These are phyloP conservation scores for Hypomyces perniciosus DNA, from an alignment of 2,329 filamentous ascomycete species.

Conservation along the genomic window DNA sequence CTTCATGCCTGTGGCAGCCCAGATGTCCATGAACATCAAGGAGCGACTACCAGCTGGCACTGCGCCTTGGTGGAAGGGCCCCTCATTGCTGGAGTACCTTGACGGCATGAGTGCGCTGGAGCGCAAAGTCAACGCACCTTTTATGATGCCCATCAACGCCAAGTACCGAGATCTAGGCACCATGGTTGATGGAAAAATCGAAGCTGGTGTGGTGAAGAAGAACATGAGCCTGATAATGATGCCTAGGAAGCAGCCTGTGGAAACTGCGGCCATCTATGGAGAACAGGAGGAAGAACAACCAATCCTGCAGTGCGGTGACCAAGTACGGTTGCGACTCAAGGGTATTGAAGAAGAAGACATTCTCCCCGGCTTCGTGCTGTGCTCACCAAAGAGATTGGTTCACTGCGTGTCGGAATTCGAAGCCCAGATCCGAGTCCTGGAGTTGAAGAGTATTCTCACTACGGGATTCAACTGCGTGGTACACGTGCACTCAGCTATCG, in stretches of 20 bases:
- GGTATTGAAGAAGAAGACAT: constrained; percentile 98
- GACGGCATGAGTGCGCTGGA: constrained; percentile 89
- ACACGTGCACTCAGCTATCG: constrained; percentile 94
- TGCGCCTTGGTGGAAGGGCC: constrained; percentile 79
- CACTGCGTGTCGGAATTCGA: constrained; percentile 88
- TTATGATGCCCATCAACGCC: constrained; percentile 97
- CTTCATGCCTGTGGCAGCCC: constrained; percentile 95
- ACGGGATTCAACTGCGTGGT: constrained; percentile 97
- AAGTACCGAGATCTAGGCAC: constrained; percentile 98
- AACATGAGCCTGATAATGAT: constrained; percentile 83
- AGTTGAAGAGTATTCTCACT: constrained; percentile 88
- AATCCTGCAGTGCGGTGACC: constrained; percentile 83
- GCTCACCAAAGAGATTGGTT: constrained; percentile 87
- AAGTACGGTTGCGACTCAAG: constrained; percentile 84
- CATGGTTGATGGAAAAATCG: constrained; percentile 95
- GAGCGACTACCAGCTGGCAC: constrained; percentile 71
- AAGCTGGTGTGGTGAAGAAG: constrained; percentile 92
- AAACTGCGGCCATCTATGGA: constrained; percentile 81
- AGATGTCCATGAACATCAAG: constrained; percentile 82
- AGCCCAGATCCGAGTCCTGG: constrained; percentile 91
- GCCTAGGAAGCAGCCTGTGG: constrained; percentile 81
- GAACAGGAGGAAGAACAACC: constrained; percentile 91
- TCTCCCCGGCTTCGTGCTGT: constrained; percentile 89
- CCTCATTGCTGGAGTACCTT: constrained; percentile 91
- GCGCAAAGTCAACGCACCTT: constrained; percentile 92